phyloP scores from a whole-genome alignment of 2,329 filamentous ascomycete species.

The Nemania bipapillata region DNA sequence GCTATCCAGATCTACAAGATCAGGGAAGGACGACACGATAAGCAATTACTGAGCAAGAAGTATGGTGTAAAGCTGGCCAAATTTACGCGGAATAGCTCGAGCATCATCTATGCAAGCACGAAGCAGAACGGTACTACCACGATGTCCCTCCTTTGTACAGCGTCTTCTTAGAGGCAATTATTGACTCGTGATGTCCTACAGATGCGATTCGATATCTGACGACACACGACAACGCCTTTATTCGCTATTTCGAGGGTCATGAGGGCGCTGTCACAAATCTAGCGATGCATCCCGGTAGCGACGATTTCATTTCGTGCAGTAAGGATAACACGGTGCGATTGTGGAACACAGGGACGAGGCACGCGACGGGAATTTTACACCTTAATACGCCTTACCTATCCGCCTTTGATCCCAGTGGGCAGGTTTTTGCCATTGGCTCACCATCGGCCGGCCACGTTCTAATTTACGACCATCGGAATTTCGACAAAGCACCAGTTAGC shows the following conservation, averaged over 20 bases:
- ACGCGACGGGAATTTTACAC: constrained; percentile 81
- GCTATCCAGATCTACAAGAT: constrained; percentile 96
- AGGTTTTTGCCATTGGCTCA: constrained; percentile 88
- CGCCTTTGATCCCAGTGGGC: constrained; percentile 91
- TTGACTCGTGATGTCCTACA: constrained; percentile 47
- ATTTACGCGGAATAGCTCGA: constrained; percentile 91
- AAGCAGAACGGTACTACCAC: constrained; percentile 79
- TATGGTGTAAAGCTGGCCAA: constrained; percentile 94
- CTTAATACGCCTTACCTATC: constrained; percentile 83
- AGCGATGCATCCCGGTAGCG: constrained; percentile 82
- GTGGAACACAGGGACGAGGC: constrained; percentile 86
- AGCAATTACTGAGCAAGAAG: constrained; percentile 92
- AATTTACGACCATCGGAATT: constrained; percentile 93
- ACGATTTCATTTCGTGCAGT: constrained; percentile 91
- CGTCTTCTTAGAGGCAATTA: not conserved
- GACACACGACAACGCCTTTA: constrained; percentile 94
- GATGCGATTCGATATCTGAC: constrained; percentile 87
- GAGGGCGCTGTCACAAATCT: constrained; percentile 84
- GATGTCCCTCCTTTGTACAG: not conserved
- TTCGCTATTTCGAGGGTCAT: constrained; percentile 95
- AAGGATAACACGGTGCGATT: constrained; percentile 90
- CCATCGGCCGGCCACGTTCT: constrained; percentile 81
- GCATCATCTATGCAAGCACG: constrained; percentile 94
- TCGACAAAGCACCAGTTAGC: constrained; percentile 88
- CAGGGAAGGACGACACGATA: constrained; percentile 87